phyloP scores from a whole-genome alignment of 2,329 filamentous ascomycete species.

The Aspergillus intermedius region DNA sequence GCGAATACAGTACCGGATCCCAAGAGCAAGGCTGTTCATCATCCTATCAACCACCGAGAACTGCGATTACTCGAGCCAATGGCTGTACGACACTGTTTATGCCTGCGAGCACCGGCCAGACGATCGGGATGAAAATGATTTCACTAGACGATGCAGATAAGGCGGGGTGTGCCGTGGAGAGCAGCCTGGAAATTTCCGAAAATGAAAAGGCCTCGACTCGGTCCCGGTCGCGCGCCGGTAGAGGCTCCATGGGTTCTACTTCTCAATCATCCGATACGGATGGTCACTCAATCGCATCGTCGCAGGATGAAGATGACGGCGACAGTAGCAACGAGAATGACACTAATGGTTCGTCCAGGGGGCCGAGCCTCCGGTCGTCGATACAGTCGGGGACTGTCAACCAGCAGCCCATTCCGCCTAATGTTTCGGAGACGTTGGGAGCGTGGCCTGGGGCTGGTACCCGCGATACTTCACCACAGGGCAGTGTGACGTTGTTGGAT shows the following conservation, averaged over 20 bases:
- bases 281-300: constrained; percentile 28
- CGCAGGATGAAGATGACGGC: constrained; percentile 25
- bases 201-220: constrained; percentile 10
- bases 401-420: constrained; percentile 20
- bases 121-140: constrained; percentile 60
- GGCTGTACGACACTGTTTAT: constrained; percentile 61
- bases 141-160: constrained; percentile 41
- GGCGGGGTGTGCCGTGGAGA: constrained; percentile 30
- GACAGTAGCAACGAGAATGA: constrained; percentile 13
- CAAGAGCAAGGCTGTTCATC: constrained; percentile 54
- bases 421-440: constrained; percentile 23
- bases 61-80: constrained; percentile 54
- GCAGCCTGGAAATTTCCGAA: constrained; percentile 13
- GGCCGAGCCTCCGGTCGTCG: constrained; percentile 16
- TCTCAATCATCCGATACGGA: constrained; percentile 31
- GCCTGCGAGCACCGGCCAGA: constrained; percentile 56
- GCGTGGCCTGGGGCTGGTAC: constrained; percentile 30
- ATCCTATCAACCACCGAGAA: constrained; percentile 56
- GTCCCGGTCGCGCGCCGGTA: constrained; percentile 12
- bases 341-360: constrained; percentile 18
- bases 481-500: constrained; percentile 56
- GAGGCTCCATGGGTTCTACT: constrained; percentile 29
- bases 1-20: constrained; percentile 58
- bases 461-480: constrained; percentile 45
- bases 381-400: constrained; percentile 25